These are phyloP conservation scores for Trypanosoma lewisi DNA, from an alignment of 208 protist genomes.

Conservation along the genomic window DNA sequence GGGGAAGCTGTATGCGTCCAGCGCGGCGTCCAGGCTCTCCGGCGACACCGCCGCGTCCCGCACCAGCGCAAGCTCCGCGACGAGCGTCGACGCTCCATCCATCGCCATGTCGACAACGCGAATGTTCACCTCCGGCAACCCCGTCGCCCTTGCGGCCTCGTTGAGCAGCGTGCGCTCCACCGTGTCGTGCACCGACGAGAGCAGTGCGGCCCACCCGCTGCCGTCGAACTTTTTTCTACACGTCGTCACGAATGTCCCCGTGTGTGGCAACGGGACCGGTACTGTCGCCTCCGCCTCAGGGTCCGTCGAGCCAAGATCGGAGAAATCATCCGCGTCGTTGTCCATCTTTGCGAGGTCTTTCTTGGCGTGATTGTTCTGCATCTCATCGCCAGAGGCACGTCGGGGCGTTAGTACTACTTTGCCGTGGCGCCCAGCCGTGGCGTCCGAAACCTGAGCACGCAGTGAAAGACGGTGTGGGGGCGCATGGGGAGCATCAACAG, in stretches of 20 bases:
- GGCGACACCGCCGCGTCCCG: constrained; percentile 21
- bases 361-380: not conserved
- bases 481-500: not conserved
- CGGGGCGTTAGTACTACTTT: not conserved
- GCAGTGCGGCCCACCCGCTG: constrained; percentile 32
- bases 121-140: constrained; percentile 36
- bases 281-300: constrained; percentile 17
- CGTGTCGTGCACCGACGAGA: constrained; percentile 28
- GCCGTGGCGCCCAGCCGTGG: not conserved
- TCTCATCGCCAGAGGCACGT: not conserved
- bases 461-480: not conserved
- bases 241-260: constrained; percentile 33
- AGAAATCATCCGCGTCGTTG: not conserved
- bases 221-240: constrained; percentile 30
- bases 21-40: constrained; percentile 18
- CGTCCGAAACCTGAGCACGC: not conserved
- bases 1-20: constrained; percentile 29
- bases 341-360: not conserved
- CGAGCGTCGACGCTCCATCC: constrained; percentile 23
- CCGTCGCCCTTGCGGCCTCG: constrained; percentile 38
- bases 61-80: constrained; percentile 34
- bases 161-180: constrained; percentile 48
- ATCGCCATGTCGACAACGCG: constrained; percentile 33
- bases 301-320: not conserved
- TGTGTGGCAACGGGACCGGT: constrained; percentile 19